phyloP scores from a whole-genome alignment of 2,329 filamentous ascomycete species.

The Fusarium torulosum region DNA sequence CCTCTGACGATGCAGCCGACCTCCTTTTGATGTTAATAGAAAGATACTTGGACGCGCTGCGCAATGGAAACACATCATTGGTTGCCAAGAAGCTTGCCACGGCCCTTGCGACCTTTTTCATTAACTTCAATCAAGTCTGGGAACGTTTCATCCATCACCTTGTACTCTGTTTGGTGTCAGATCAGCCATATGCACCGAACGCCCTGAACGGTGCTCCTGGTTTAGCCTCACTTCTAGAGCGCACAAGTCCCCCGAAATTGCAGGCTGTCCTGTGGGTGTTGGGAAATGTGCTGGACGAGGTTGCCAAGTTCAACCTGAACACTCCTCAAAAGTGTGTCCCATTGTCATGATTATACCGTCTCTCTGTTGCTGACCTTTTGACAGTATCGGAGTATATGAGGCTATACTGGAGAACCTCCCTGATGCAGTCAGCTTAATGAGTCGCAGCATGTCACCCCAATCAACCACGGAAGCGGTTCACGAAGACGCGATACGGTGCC shows the following conservation, averaged over 20 bases:
- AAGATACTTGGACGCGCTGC: constrained; percentile 71
- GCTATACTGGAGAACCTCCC: constrained; percentile 56
- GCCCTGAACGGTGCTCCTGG: constrained; percentile 52
- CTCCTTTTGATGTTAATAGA: constrained; percentile 71
- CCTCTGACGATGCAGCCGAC: constrained; percentile 68
- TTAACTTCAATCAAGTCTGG: constrained; percentile 78
- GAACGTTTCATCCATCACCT: constrained; percentile 73
- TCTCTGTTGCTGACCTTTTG: constrained; percentile 30
- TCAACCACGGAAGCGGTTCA: constrained; percentile 54
- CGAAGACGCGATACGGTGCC: constrained; percentile 69
- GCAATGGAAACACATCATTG: constrained; percentile 66
- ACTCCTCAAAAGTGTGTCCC: constrained; percentile 66
- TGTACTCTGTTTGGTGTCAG: constrained; percentile 63
- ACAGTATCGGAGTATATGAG: constrained; percentile 55
- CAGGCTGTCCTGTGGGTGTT: constrained; percentile 74
- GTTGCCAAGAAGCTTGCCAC: constrained; percentile 81
- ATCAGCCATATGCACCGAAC: constrained; percentile 41
- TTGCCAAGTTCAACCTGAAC: constrained; percentile 71
- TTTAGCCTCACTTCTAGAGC: constrained; percentile 61
- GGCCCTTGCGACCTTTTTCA: constrained; percentile 80
- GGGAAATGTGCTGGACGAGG: constrained; percentile 54
- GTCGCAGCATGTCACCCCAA: constrained; percentile 52
- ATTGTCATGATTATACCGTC: constrained; percentile 23
- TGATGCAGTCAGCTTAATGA: constrained; percentile 58
- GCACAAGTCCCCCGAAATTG: constrained; percentile 61